These are phyloP conservation scores for Rhizopogon roseolus DNA, from an alignment of 768 basidiomycete genomes.

Conservation along the genomic window DNA sequence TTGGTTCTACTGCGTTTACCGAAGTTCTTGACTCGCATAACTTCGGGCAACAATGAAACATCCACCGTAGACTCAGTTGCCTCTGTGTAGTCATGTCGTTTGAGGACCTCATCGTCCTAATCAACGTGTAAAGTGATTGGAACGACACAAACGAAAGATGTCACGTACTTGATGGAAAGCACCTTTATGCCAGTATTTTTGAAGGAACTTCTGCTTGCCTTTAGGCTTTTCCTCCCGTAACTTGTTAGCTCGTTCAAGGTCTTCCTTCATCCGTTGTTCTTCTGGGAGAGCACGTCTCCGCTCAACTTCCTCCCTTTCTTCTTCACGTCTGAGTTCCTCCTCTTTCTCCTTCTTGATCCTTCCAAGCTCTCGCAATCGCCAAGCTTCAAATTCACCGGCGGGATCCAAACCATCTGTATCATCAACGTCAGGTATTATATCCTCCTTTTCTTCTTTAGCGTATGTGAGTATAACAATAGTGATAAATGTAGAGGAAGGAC, in stretches of 20 bases:
- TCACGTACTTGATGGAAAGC: constrained; percentile 88
- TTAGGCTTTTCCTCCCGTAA: constrained; percentile 85
- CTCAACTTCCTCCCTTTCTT: constrained; percentile 89
- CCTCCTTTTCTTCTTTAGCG: constrained; percentile 79
- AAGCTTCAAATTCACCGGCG: constrained; percentile 87
- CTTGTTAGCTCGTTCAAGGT: constrained; percentile 81
- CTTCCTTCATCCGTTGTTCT: constrained; percentile 88
- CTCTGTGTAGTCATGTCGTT: constrained; percentile 80
- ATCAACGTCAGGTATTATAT: constrained; percentile 81
- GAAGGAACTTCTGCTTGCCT: constrained; percentile 87
- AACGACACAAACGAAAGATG: constrained; percentile 3
- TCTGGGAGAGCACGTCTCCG: constrained; percentile 89
- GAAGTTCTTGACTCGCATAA: constrained; percentile 97
- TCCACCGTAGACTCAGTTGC: constrained; percentile 88
- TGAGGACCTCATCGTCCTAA: constrained; percentile 86
- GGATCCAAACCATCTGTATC: constrained; percentile 94
- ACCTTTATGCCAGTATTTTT: constrained; percentile 99
- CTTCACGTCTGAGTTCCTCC: constrained; percentile 72
- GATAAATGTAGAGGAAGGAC: constrained; percentile 21
- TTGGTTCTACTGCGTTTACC: constrained; percentile 90
- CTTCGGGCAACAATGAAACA: constrained; percentile 82
- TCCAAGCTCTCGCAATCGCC: constrained; percentile 91
- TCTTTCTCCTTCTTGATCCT: constrained; percentile 94
- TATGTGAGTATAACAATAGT: not conserved
- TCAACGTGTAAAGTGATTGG: constrained; percentile 13